A percentile compares a stretch with the other conserved stretches of the same genome.
Conservation (phyloP, 108 stramenopile genomes). For the Cyclotella atomus region DNA sequence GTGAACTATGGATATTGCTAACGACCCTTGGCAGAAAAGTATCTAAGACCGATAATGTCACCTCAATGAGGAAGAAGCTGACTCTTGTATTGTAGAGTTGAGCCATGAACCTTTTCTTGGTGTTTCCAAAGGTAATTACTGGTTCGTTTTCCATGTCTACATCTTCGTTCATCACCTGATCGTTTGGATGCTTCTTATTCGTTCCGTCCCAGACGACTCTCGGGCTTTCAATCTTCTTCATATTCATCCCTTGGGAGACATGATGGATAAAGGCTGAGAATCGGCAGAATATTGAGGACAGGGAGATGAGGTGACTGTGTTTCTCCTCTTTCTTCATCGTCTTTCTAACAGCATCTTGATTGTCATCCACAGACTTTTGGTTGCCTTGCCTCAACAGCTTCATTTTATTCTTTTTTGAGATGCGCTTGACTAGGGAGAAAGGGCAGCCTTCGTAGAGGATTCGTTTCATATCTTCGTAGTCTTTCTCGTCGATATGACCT, state of each 20-base stretch:
- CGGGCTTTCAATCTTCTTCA: background rate
- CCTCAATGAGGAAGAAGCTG: too few species aligned
- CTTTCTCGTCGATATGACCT: background rate
- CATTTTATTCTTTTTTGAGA: background rate
- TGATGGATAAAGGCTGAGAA: constrained; percentile 1
- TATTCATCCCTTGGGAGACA: constrained; percentile 12
- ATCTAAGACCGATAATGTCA: too few species aligned
- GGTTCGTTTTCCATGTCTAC: background rate
- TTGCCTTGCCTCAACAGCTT: background rate
- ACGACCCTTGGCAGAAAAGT: too few species aligned
- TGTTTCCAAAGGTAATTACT: constrained; percentile 17
- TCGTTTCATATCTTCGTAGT: constrained; percentile 1
- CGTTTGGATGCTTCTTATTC: background rate
- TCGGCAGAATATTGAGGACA: background rate
- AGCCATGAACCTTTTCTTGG: too few species aligned
- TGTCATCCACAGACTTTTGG: background rate
- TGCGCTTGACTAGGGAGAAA: background rate
- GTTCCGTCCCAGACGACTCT: constrained; percentile 18
- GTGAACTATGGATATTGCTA: too few species aligned
- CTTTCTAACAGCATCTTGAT: background rate
- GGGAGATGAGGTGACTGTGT: constrained; percentile 3
- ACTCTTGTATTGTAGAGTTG: too few species aligned
- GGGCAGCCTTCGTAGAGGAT: constrained; percentile 8
- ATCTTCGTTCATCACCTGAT: constrained; percentile 16
- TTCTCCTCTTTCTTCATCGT: constrained; percentile 24